Conservation (phyloP, 73 alveolate species). For the Stentor coeruleus region DNA sequence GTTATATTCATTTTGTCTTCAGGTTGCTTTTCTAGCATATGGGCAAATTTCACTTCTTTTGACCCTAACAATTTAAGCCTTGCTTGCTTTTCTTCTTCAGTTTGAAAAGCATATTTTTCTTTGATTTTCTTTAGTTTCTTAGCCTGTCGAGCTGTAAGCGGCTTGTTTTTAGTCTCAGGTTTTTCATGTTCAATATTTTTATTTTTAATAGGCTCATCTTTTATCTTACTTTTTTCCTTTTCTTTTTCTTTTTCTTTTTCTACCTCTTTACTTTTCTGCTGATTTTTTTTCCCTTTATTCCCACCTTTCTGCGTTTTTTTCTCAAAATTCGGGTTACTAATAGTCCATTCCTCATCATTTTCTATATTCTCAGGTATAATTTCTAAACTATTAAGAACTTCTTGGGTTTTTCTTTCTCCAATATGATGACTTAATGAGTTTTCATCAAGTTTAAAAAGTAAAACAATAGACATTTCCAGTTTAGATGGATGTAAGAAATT, state of each 20-base stretch:
- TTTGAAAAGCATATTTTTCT: constrained; percentile 82
- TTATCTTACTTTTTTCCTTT: constrained; percentile 32
- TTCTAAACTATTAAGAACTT: constrained; percentile 2
- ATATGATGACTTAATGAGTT: constrained; percentile 41
- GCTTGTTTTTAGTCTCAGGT: constrained; percentile 25
- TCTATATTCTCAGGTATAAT: constrained; percentile 30
- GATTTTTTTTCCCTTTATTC: no score
- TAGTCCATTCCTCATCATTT: constrained; percentile 14
- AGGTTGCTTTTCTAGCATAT: constrained; percentile 29
- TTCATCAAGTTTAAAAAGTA: constrained; percentile 68
- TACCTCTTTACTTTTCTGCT: no score
- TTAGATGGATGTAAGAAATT: constrained; percentile 73
- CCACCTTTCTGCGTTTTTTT: not conserved
- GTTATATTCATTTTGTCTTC: no score
- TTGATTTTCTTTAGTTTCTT: constrained; percentile 68
- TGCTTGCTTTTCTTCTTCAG: constrained; percentile 81
- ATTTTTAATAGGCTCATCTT: constrained; percentile 21
- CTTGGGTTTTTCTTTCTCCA: constrained; percentile 28
- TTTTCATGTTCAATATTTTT: constrained; percentile 29
- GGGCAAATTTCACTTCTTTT: constrained; percentile 35
- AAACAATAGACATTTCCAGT: constrained; percentile 78
- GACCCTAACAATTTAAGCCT: constrained; percentile 74
- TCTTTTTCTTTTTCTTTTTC: constrained; percentile 34
- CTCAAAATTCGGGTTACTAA: not conserved
- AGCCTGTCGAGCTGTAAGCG: constrained; percentile 50